Evolutionary conservation across 768 basidiomycete species (phyloP).

Genomic region (Panaeolus cyanescens): DNA sequence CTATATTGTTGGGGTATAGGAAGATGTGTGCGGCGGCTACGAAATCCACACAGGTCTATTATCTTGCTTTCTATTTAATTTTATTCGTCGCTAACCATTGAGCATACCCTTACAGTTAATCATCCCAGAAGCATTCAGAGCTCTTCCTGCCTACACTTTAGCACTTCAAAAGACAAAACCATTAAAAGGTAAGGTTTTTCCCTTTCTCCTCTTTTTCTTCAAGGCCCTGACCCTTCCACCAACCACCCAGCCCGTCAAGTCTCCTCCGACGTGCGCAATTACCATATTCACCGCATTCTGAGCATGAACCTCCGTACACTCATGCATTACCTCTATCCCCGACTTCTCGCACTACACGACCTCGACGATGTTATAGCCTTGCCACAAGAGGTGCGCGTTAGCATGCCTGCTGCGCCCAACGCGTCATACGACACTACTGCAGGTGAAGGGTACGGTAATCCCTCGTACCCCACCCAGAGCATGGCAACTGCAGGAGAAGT

Average conservation of each 20-base stretch:
- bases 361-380: constrained; percentile 71
- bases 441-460: no score
- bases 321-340: constrained; percentile 85
- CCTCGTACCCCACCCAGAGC: background rate
- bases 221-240: background rate
- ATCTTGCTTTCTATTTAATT: constrained; percentile 33
- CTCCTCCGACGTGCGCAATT: constrained; percentile 92
- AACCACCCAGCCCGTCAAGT: constrained; percentile 70
- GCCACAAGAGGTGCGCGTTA: constrained; percentile 44
- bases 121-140: constrained; percentile 90
- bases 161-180: constrained; percentile 88
- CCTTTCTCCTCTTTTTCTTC: constrained; percentile 1
- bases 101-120: constrained; percentile 61
- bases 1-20: constrained; percentile 83
- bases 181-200: constrained; percentile 70
- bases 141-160: constrained; percentile 79
- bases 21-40: constrained; percentile 85
- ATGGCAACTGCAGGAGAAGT: no score
- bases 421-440: no score
- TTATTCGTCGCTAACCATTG: background rate
- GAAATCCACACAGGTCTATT: constrained; percentile 80
- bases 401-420: no score
- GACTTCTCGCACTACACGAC: constrained; percentile 86
- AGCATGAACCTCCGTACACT: constrained; percentile 68
- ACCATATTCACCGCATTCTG: constrained; percentile 74